Percentiles rank a stretch among this genome's conserved stretches.
phyloP scores from a whole-genome alignment of 495 filamentous ascomycete species.

The Cercophora scortea region DNA sequence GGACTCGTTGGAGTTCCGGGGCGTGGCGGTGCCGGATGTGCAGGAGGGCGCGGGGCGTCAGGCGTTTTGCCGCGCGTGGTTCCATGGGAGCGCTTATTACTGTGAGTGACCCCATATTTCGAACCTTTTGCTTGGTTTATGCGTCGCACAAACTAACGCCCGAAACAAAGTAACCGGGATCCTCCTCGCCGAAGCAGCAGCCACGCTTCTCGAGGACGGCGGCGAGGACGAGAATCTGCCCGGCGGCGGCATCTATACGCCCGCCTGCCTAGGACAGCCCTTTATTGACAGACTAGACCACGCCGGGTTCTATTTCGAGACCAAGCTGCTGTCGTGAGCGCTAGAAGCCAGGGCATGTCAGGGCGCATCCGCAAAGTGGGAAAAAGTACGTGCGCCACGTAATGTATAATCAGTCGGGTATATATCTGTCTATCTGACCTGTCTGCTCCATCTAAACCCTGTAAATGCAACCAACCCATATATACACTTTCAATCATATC shows the following conservation, averaged over 20 bases:
- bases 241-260: conserved; percentile 58
- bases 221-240: conserved; percentile 49
- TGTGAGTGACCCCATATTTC: conserved; percentile 34
- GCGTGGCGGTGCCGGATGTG: conserved; percentile 55
- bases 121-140: background rate
- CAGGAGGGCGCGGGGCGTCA: conserved; percentile 28
- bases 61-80: conserved; percentile 52
- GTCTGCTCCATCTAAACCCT: no score
- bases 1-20: conserved; percentile 58
- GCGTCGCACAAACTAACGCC: background rate
- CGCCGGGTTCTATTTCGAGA: conserved; percentile 57
- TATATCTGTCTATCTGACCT: no score
- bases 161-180: conserved; percentile 55
- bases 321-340: conserved; percentile 17
- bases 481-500: no score
- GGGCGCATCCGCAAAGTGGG: background rate
- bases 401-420: no score
- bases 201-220: conserved; percentile 59
- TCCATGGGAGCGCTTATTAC: conserved; percentile 56
- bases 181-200: conserved; percentile 61
- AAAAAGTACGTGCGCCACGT: no score
- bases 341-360: background rate
- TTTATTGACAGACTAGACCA: conserved; percentile 63
- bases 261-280: conserved; percentile 73
- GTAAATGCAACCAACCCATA: no score